Evolutionary conservation across 2,329 filamentous ascomycete species (phyloP).

Genomic region (Claviceps fusiformis): DNA sequence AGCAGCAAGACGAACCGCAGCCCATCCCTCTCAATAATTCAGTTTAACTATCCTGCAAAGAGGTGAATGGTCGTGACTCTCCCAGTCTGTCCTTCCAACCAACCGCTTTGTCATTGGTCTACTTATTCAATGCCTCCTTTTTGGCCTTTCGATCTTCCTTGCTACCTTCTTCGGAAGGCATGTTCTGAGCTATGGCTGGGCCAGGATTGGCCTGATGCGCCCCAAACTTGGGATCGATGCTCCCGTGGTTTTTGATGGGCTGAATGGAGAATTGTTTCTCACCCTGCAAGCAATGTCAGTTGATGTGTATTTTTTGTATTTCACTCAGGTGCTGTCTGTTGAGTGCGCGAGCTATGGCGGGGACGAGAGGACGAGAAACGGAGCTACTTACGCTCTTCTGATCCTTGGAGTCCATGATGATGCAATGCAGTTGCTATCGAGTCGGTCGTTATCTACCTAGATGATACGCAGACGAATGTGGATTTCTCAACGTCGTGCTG

Average conservation of each 20-base stretch:
- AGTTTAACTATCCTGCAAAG: no score
- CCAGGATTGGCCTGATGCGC: conserved; percentile 43
- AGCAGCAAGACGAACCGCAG: neutral
- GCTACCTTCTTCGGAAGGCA: conserved; percentile 43
- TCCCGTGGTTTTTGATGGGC: conserved; percentile 28
- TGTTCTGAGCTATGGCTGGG: conserved; percentile 39
- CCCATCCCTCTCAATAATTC: neutral
- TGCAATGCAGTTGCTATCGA: no score
- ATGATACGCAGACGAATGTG: no score
- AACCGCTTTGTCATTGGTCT: neutral
- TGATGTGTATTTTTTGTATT: neutral
- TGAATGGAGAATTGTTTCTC: conserved; percentile 33
- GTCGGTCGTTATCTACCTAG: no score
- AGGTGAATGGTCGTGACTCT: neutral
- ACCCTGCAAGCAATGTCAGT: conserved; percentile 11
- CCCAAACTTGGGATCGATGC: conserved; percentile 32
- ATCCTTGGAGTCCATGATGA: conserved; percentile 11
- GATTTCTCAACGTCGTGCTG: no score
- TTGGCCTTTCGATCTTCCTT: conserved; percentile 56
- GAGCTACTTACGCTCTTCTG: conserved; percentile 8
- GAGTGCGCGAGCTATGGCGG: no score
- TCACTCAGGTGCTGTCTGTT: no score
- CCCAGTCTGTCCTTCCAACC: neutral
- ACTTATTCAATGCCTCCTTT: conserved; percentile 53
- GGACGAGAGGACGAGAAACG: neutral